Evolutionary conservation across 306 rosid species (phyloP), one percentile per base, ranked within the genome.

Genomic region (Fagus sylvatica): DNA sequence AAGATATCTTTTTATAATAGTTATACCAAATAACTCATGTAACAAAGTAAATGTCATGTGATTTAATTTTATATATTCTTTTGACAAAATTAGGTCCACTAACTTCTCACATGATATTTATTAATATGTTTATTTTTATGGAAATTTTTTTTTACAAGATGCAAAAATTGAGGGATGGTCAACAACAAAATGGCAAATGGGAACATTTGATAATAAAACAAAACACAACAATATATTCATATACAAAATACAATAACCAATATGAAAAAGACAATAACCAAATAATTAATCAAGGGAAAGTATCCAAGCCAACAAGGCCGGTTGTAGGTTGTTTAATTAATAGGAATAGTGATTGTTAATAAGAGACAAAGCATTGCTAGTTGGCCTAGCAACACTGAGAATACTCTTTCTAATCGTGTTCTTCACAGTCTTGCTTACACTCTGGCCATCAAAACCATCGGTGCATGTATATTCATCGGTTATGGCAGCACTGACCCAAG

Each of bases 401-500:
- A 77, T 30, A 19, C 32, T 37, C 11, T 34, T 49, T 16, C 30
- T 54, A 66, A 80, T 69, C 36, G 73, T 37, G 54, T 42, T 54
- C 73, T 57, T 56, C 74, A 68, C 75, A 6, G 15, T 19, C 17
- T 46, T 16, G 53, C 71, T 65, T 5, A 62, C 75, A 46, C 43
- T 69, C 39, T 7, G 32, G 0, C 57, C 88, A 4, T 70, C 76
- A 17, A 82, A 51, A 33, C 76, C 89, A 17, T 87, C 88, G 2
- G 66, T 72, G 59, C 91, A 87, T 12, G 88, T 85, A 19, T n/a
- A 19, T 5, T 71, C 84, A 8, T 82, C 76, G 0, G 89, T 87
- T 76, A 72, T 33, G 49, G 86, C 84, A 0, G 87, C 87, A 11
- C 88, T 85, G 22, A 64, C 71, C 91, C 91, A 87, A 0, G 85